Percentiles rank a stretch among this genome's conserved stretches.
phyloP scores from a whole-genome alignment of 2,329 filamentous ascomycete species.

The Exophiala sp. region DNA sequence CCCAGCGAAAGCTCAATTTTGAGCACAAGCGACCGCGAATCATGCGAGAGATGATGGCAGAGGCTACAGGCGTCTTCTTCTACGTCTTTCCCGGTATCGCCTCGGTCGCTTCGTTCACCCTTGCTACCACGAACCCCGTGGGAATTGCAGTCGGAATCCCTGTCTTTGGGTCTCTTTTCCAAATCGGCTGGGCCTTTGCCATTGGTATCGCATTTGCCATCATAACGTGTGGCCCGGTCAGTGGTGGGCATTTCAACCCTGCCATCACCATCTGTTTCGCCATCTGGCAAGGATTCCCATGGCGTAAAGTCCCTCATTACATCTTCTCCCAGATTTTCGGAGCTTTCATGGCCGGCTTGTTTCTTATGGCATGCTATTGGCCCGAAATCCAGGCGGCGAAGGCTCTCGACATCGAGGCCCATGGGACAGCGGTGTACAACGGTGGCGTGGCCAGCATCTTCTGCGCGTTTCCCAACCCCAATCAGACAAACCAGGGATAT shows the following conservation, averaged over 20 bases:
- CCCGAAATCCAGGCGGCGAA: slow-evolving; percentile 46
- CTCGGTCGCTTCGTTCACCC: slow-evolving; percentile 50
- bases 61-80: slow-evolving; percentile 57
- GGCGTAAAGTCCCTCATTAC: slow-evolving; percentile 48
- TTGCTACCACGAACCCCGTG: slow-evolving; percentile 38
- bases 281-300: slow-evolving; percentile 58
- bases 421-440: slow-evolving; percentile 42
- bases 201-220: slow-evolving; percentile 59
- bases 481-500: slow-evolving; percentile 54
- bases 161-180: slow-evolving; percentile 52
- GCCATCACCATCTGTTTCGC: slow-evolving; percentile 47
- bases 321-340: slow-evolving; percentile 57
- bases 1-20: slow-evolving; percentile 54
- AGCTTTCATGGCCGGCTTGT: slow-evolving; percentile 53
- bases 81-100: slow-evolving; percentile 52
- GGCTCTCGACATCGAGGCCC: slow-evolving; percentile 38
- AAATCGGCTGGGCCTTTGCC: slow-evolving; percentile 55
- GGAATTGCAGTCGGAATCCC: slow-evolving; percentile 34
- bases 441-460: slow-evolving; percentile 55
- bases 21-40: slow-evolving; percentile 53
- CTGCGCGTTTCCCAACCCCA: slow-evolving; percentile 51
- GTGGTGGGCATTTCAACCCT: slow-evolving; percentile 56
- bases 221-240: slow-evolving; percentile 53
- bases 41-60: slow-evolving; percentile 55
- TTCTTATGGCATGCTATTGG: slow-evolving; percentile 57